Conservation (phyloP, 371 early-diverging fungal genomes). For the Saksenaea oblongispora region DNA sequence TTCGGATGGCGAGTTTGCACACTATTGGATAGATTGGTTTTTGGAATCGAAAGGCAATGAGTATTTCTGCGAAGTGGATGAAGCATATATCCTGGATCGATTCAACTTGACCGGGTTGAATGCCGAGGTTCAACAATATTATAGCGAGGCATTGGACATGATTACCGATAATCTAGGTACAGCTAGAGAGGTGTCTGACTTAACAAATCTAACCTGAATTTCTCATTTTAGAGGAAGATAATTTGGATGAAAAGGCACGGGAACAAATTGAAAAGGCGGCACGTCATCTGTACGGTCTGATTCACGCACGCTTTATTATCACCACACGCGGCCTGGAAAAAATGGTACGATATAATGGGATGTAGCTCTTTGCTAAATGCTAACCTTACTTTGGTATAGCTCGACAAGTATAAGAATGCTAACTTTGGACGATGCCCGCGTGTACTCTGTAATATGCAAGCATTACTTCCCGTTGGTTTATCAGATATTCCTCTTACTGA, state of each 20-base stretch:
- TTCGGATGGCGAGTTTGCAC: slow-evolving; percentile 66
- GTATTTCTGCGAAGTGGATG: slow-evolving; percentile 93
- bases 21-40: slow-evolving; percentile 89
- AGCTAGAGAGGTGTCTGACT: too few relatives aligned
- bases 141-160: slow-evolving; percentile 85
- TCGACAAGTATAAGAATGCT: slow-evolving; percentile 84
- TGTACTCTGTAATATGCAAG: slow-evolving; percentile 83
- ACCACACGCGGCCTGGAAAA: slow-evolving; percentile 85
- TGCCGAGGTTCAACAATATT: slow-evolving; percentile 76
- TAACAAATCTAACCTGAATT: too few relatives aligned
- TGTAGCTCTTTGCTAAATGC: neutral
- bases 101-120: slow-evolving; percentile 96
- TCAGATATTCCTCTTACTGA: slow-evolving; percentile 82
- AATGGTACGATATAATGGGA: slow-evolving; percentile 59
- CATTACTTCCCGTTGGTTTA: slow-evolving; percentile 89
- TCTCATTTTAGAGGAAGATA: slow-evolving; percentile 54
- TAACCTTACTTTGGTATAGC: slow-evolving; percentile 25
- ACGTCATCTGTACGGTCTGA: slow-evolving; percentile 88
- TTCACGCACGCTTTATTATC: slow-evolving; percentile 92
- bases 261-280: slow-evolving; percentile 78
- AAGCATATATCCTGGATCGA: slow-evolving; percentile 93
- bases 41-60: slow-evolving; percentile 84
- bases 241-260: slow-evolving; percentile 67
- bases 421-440: slow-evolving; percentile 98
- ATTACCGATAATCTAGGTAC: slow-evolving; percentile 84